Conservation (phyloP, 441 rosid genomes). For the Dalechampia spathulata region DNA sequence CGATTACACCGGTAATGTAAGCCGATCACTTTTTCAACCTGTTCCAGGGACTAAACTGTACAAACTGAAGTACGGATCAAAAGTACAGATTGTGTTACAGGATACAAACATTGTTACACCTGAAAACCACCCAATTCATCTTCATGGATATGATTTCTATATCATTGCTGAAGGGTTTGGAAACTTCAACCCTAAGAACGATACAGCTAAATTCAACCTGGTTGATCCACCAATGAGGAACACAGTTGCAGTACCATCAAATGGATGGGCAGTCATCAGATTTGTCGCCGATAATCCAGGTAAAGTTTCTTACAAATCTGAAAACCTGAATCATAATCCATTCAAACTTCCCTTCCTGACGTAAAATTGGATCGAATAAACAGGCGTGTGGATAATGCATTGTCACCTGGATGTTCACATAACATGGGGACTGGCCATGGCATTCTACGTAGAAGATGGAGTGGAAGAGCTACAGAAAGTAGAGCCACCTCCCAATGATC, state of each 20-base stretch:
- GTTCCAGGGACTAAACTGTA: constrained; percentile 58
- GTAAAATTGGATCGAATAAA: too few species aligned
- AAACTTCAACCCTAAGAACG: constrained; percentile 56
- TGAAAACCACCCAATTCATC: constrained; percentile 89
- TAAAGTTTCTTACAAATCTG: constrained; percentile 15
- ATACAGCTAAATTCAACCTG: constrained; percentile 64
- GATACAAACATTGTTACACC: constrained; percentile 73
- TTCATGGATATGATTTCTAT: constrained; percentile 91
- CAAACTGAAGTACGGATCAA: constrained; percentile 57
- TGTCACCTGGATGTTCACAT: constrained; percentile 97
- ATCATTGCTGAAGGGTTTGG: constrained; percentile 78
- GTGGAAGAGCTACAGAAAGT: constrained; percentile 45
- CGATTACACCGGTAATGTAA: constrained; percentile 84
- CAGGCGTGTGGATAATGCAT: constrained; percentile 95
- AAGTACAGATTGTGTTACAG: constrained; percentile 74
- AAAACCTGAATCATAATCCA: too few species aligned
- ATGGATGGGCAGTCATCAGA: constrained; percentile 91
- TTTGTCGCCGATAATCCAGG: constrained; percentile 94
- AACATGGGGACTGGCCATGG: constrained; percentile 87
- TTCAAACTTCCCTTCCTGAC: too few species aligned
- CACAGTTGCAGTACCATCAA: constrained; percentile 65
- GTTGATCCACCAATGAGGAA: constrained; percentile 88
- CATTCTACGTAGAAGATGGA: constrained; percentile 80
- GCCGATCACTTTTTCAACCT: constrained; percentile 67
- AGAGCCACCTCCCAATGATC: constrained; percentile 69